phyloP scores from a whole-genome alignment of 176 grass and related monocot species.

The Oryza punctata region DNA sequence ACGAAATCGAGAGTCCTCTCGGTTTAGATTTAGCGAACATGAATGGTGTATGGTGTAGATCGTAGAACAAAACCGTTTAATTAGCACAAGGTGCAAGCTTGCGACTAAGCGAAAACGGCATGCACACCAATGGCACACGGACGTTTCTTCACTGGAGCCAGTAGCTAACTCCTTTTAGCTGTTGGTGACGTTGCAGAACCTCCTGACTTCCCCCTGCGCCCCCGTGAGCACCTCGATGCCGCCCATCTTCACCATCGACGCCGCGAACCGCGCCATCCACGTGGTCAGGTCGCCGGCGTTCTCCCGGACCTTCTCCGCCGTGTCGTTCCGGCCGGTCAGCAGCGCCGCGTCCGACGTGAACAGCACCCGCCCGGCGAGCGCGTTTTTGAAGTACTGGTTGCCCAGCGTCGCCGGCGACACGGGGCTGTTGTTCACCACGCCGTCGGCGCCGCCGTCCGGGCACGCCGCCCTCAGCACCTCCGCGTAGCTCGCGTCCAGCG shows the following conservation, averaged over 20 bases:
- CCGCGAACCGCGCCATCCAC: slow-evolving; percentile 43
- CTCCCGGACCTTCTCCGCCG: neutral
- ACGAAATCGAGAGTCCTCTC: too few relatives aligned
- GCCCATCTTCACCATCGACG: slow-evolving; percentile 55
- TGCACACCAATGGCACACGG: too few relatives aligned
- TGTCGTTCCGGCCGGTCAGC: slow-evolving; percentile 12
- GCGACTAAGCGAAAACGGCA: too few relatives aligned
- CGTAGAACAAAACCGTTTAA: neutral
- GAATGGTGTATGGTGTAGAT: too few relatives aligned
- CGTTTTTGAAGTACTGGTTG: slow-evolving; percentile 42
- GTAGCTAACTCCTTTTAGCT: neutral
- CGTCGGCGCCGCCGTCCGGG: slow-evolving; percentile 6
- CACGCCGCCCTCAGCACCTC: slow-evolving; percentile 24
- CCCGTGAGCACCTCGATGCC: slow-evolving; percentile 42
- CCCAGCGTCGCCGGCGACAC: slow-evolving; percentile 20
- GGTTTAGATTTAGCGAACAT: too few relatives aligned
- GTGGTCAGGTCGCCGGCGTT: neutral
- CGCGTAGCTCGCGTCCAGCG: slow-evolving; percentile 32
- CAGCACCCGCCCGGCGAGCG: slow-evolving; percentile 10
- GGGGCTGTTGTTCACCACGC: slow-evolving; percentile 25
- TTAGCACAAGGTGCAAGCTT: neutral
- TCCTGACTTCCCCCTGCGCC: slow-evolving; percentile 37
- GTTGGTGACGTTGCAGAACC: slow-evolving; percentile 25
- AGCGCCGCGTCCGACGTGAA: slow-evolving; percentile 47
- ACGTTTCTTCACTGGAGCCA: too few relatives aligned